Conservation (phyloP, 768 basidiomycete species). For the Mycena maculata region DNA sequence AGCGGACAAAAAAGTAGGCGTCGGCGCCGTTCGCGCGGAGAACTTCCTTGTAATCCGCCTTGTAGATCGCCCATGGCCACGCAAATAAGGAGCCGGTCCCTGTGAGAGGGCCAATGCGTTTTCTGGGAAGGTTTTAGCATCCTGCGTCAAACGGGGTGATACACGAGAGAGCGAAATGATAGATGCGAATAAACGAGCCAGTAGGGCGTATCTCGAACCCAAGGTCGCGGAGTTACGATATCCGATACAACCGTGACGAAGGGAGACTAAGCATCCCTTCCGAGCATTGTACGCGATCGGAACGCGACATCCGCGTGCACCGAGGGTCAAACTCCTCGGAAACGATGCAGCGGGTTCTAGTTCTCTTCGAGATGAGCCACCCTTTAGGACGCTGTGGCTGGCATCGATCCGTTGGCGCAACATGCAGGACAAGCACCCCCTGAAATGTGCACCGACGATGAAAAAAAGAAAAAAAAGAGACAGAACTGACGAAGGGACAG, state of each 20-base stretch:
- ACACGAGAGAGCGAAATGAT: neutral
- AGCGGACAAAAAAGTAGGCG: constrained; percentile 94
- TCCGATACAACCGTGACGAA: too few relatives aligned
- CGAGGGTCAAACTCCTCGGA: neutral
- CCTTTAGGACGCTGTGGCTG: too few relatives aligned
- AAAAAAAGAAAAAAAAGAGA: neutral
- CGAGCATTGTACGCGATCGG: too few relatives aligned
- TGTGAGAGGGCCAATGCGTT: constrained; percentile 68
- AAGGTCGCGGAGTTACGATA: too few relatives aligned
- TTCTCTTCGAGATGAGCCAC: neutral
- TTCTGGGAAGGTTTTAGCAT: constrained; percentile 49
- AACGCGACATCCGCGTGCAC: neutral
- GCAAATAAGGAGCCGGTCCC: constrained; percentile 52
- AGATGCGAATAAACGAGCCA: neutral
- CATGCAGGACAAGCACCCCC: too few relatives aligned
- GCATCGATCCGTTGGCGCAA: too few relatives aligned
- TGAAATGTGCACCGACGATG: neutral
- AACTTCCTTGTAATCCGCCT: constrained; percentile 70
- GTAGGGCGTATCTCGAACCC: too few relatives aligned
- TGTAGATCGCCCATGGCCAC: constrained; percentile 77
- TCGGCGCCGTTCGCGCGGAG: constrained; percentile 83
- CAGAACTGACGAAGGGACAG: constrained; percentile 55
- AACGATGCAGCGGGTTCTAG: neutral
- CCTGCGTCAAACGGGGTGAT: neutral
- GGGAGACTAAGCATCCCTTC: too few relatives aligned